phyloP scores from a whole-genome alignment of 257 asterid species.

The Solanum stenotomum region DNA sequence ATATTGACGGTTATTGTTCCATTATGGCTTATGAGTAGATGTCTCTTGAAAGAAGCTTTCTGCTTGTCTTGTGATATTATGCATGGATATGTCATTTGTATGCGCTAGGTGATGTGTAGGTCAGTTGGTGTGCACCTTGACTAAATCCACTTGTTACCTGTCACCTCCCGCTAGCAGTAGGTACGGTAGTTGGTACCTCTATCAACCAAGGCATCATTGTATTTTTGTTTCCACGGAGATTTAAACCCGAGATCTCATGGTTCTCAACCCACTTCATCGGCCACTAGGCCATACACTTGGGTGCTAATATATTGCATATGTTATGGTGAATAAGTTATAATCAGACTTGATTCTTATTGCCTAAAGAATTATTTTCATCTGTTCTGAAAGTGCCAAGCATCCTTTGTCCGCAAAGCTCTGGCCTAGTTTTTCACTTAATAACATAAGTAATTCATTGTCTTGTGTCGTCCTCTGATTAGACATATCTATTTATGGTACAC shows the following conservation, averaged over 20 bases:
- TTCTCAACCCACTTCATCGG: neutral
- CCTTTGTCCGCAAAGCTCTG: neutral
- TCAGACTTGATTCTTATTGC: neutral
- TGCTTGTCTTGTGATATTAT: neutral
- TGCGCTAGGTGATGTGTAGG: neutral
- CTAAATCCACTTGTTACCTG: no score
- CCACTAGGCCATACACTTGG: neutral
- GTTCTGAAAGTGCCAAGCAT: neutral
- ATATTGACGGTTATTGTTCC: neutral
- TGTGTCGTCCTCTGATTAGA: neutral
- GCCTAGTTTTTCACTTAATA: neutral
- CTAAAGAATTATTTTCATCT: neutral
- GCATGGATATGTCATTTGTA: neutral
- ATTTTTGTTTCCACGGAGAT: neutral
- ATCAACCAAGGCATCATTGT: neutral
- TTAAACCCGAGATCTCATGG: neutral
- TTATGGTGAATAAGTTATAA: neutral
- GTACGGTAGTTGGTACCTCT: neutral
- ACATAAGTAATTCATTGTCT: neutral
- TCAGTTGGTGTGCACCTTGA: neutral
- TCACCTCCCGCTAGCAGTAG: neutral
- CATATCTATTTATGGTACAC: neutral
- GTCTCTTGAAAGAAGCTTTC: neutral
- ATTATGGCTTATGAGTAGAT: neutral
- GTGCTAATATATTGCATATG: neutral